A percentile compares a stretch with the other conserved stretches of the same genome.
Conservation (phyloP, 2,329 filamentous ascomycete genomes). For the Diaporthe sp. region DNA sequence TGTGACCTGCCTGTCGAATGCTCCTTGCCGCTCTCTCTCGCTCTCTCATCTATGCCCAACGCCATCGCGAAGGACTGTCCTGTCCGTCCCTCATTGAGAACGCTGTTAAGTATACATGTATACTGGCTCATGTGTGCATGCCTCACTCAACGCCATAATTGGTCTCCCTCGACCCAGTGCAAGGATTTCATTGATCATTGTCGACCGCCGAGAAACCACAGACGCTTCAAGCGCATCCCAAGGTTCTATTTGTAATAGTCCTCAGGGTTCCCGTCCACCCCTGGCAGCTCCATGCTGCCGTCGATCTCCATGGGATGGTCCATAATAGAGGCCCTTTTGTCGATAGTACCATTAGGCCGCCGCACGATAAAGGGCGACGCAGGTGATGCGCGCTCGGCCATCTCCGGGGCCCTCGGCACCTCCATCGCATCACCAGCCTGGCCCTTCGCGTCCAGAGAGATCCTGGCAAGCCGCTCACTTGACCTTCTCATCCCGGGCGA, state of each 20-base stretch:
- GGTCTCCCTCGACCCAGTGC: not conserved
- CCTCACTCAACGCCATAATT: not conserved
- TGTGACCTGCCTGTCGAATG: not conserved
- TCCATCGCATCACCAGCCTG: not conserved
- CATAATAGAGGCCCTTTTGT: constrained; percentile 32
- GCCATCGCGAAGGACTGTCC: not conserved
- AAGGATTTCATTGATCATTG: not conserved
- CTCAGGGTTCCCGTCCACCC: constrained; percentile 29
- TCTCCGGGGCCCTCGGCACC: constrained; percentile 29
- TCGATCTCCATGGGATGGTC: constrained; percentile 35
- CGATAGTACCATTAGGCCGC: constrained; percentile 28
- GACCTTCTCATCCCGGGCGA: constrained; percentile 28
- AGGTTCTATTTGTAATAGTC: constrained; percentile 31
- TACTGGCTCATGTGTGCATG: not conserved
- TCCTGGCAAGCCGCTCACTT: constrained; percentile 29
- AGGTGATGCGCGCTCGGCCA: constrained; percentile 30
- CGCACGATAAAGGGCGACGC: constrained; percentile 33
- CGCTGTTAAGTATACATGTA: not conserved
- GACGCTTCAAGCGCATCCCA: no score
- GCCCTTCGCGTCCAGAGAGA: constrained; percentile 27
- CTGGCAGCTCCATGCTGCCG: constrained; percentile 24
- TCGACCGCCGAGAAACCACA: not conserved
- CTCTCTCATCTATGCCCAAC: constrained; percentile 3
- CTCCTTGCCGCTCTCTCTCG: not conserved
- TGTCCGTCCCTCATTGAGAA: not conserved